These are phyloP conservation scores for Penicilliopsis zonata DNA, from an alignment of 495 filamentous ascomycete species.

Conservation along the genomic window DNA sequence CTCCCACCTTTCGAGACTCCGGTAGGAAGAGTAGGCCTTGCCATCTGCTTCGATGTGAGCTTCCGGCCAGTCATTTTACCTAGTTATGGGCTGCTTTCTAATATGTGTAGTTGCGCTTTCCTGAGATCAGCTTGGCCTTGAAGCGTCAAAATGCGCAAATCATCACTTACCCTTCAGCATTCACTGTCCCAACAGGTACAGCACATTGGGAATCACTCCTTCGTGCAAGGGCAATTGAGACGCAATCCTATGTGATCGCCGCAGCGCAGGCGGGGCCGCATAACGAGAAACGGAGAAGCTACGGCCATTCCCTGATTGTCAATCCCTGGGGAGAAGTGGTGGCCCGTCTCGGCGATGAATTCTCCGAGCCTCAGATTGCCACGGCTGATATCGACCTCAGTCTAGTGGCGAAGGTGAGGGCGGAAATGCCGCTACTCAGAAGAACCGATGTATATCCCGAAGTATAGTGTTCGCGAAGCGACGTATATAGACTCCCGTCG, in stretches of 20 bases:
- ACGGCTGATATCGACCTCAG: slow-evolving; percentile 39
- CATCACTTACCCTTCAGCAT: slow-evolving; percentile 81
- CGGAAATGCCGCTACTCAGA: slow-evolving; percentile 52
- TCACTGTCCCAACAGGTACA: slow-evolving; percentile 74
- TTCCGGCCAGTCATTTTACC: not conserved
- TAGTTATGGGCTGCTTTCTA: not conserved
- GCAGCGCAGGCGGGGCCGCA: slow-evolving; percentile 76
- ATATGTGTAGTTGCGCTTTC: slow-evolving; percentile 54
- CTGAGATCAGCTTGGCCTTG: slow-evolving; percentile 60
- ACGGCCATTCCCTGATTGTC: slow-evolving; percentile 81
- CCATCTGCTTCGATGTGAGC: slow-evolving; percentile 82
- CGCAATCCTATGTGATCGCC: slow-evolving; percentile 75
- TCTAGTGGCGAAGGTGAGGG: slow-evolving; percentile 38
- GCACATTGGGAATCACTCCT: slow-evolving; percentile 80
- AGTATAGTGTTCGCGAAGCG: slow-evolving; percentile 32
- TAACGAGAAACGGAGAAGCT: slow-evolving; percentile 68
- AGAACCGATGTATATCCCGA: slow-evolving; percentile 52
- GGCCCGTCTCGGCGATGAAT: slow-evolving; percentile 43
- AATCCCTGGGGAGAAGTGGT: slow-evolving; percentile 79
- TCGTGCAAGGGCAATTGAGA: slow-evolving; percentile 78
- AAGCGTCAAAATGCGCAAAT: slow-evolving; percentile 58
- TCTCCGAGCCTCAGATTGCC: slow-evolving; percentile 38
- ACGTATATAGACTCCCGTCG: no score
- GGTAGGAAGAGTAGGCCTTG: slow-evolving; percentile 61
- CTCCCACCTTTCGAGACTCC: slow-evolving; percentile 58